Percentiles rank a stretch among this genome's conserved stretches.
Evolutionary conservation across 768 basidiomycete genomes (phyloP).

Genomic region (Strobilomyces echinocephalus): DNA sequence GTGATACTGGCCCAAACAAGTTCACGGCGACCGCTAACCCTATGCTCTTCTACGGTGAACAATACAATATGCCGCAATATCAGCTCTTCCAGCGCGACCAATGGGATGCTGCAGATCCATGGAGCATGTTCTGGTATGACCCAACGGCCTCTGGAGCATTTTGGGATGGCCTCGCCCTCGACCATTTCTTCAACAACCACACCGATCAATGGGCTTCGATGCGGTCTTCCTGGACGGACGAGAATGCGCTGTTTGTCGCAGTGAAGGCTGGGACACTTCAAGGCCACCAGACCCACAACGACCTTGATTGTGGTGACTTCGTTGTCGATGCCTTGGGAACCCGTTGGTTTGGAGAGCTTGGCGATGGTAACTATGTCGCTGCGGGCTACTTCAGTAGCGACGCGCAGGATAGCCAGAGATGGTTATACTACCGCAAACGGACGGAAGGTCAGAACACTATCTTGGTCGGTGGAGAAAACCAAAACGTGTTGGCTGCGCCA

Average conservation of each 20-base stretch:
- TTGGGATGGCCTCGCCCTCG: slow-evolving; percentile 83
- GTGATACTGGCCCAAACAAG: slow-evolving; percentile 79
- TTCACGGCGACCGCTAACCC: slow-evolving; percentile 89
- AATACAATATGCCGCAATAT: slow-evolving; percentile 69
- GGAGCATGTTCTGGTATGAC: slow-evolving; percentile 94
- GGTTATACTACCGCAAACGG: slow-evolving; percentile 93
- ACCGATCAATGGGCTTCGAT: slow-evolving; percentile 86
- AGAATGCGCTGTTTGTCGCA: slow-evolving; percentile 75
- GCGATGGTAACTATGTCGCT: slow-evolving; percentile 80
- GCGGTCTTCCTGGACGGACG: slow-evolving; percentile 90
- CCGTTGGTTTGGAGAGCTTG: slow-evolving; percentile 94
- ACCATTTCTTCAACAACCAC: slow-evolving; percentile 70
- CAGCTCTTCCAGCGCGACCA: slow-evolving; percentile 91
- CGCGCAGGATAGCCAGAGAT: slow-evolving; percentile 63
- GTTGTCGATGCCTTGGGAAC: slow-evolving; percentile 90
- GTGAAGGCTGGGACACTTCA: slow-evolving; percentile 81
- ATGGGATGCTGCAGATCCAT: slow-evolving; percentile 74
- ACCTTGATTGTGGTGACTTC: slow-evolving; percentile 92
- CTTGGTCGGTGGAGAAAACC: slow-evolving; percentile 69
- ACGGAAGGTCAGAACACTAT: slow-evolving; percentile 98
- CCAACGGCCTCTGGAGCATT: slow-evolving; percentile 79
- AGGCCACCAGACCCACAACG: slow-evolving; percentile 91
- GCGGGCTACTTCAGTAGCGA: slow-evolving; percentile 75
- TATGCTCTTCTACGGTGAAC: slow-evolving; percentile 70
- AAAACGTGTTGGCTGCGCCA: slow-evolving; percentile 68